phyloP scores from a whole-genome alignment of 1,284 basidiomycete genomes.

The Calocybe gambosa region DNA sequence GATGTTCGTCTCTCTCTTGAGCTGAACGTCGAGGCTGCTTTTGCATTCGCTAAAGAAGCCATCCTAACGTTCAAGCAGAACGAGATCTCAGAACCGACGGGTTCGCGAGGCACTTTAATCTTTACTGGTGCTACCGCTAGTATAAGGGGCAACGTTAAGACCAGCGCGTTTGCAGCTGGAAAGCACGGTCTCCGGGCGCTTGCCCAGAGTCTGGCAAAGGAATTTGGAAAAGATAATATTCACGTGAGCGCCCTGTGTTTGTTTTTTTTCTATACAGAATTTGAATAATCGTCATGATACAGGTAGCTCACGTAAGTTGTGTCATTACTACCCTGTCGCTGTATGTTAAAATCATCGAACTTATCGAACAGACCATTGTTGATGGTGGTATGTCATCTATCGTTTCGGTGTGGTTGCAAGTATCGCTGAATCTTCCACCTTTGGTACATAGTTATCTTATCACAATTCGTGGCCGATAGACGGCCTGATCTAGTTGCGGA shows the following conservation, averaged over 20 bases:
- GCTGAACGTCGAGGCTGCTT: slow-evolving; percentile 55
- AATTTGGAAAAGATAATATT: slow-evolving; percentile 75
- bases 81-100: slow-evolving; percentile 34
- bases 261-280: neutral
- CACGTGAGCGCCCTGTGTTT: slow-evolving; percentile 40
- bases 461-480: slow-evolving; percentile 30
- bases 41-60: slow-evolving; percentile 62
- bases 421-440: neutral
- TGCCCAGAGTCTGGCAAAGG: slow-evolving; percentile 72
- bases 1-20: slow-evolving; percentile 47
- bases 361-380: slow-evolving; percentile 44
- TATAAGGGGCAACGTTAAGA: slow-evolving; percentile 56
- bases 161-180: slow-evolving; percentile 62
- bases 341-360: slow-evolving; percentile 1
- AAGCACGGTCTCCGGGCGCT: slow-evolving; percentile 65
- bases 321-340: slow-evolving; percentile 11
- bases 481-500: slow-evolving; percentile 40
- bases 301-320: slow-evolving; percentile 57
- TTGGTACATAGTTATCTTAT: slow-evolving; percentile 35
- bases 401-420: neutral
- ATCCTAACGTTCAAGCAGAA: slow-evolving; percentile 61
- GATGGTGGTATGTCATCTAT: slow-evolving; percentile 40
- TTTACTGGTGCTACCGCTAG: slow-evolving; percentile 77
- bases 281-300: neutral
- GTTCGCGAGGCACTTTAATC: slow-evolving; percentile 60